Conservation (phyloP, 2,329 filamentous ascomycete genomes). For the Nigrospora sphaerica region DNA sequence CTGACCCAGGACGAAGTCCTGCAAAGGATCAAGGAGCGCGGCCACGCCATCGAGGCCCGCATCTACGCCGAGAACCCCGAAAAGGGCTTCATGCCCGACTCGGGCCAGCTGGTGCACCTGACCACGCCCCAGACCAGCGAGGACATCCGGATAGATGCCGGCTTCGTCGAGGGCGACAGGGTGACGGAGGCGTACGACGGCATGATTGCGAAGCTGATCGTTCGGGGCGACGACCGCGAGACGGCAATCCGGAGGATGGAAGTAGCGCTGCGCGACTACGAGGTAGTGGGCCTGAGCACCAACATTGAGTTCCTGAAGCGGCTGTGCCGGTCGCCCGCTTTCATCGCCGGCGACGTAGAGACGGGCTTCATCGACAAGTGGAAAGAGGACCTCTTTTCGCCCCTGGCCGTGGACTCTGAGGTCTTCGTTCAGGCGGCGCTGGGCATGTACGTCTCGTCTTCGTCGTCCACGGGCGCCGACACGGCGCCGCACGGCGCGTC, state of each 20-base stretch:
- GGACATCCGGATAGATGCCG: constrained; percentile 84
- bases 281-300: constrained; percentile 86
- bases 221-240: constrained; percentile 70
- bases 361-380: constrained; percentile 95
- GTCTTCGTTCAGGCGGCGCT: constrained; percentile 83
- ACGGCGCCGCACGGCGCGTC: constrained; percentile 33
- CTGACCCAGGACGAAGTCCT: constrained; percentile 60
- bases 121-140: constrained; percentile 61
- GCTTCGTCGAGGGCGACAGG: constrained; percentile 84
- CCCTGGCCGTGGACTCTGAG: constrained; percentile 56
- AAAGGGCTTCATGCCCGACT: constrained; percentile 88
- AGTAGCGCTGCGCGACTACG: constrained; percentile 76
- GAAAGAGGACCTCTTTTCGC: constrained; percentile 67
- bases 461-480: constrained; percentile 13
- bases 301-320: constrained; percentile 96
- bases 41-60: constrained; percentile 88
- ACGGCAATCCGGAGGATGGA: constrained; percentile 78
- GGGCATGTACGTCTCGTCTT: constrained; percentile 53
- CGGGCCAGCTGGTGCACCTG: constrained; percentile 79
- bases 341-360: constrained; percentile 82
- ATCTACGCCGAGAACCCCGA: constrained; percentile 96
- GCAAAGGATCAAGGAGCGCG: constrained; percentile 62
- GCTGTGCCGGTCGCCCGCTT: constrained; percentile 73
- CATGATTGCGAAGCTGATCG: constrained; percentile 98
- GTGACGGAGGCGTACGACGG: constrained; percentile 95